Base-by-base conservation (phyloP, 805 yeast genomes). In the Teunomyces cretensis region DNA sequence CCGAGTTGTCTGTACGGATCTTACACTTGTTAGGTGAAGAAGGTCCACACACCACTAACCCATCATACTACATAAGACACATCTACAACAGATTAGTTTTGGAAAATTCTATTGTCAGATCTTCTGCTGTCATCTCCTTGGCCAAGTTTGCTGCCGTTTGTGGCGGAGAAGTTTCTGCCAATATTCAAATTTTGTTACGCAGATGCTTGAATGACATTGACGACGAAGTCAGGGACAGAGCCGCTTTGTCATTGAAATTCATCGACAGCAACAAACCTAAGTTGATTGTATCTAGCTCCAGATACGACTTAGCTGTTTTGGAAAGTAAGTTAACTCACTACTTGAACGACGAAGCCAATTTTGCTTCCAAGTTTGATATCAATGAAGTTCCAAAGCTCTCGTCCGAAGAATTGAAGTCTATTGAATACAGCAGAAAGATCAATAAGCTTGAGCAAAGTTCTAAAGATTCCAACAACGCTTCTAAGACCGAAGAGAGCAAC, bases 171-270 rank as follows among this genome's bases (percentile, higher is more conserved):
- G 79, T 91, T 50, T 72, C 79, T 44, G 75, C 77, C 50, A 85
- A 90, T 44, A 86, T 92, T 55, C 76, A 77, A 54, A 85, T 86
- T 48, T 76, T 94, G 56, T 78, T 94, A 55, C 76, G 77, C 48
- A 83, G 97, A 70, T 89, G 96, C 54, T 78, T 90, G 53, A 86
- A 80, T 53, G 99, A 92, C 66, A 79, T 76, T 37, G 97, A 92
- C 64, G 99, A 92, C 67, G 99, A 92, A 69, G 99, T 94, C 28
- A 88, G 99, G 74, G 99, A 92, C 64, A 84, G 99, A 64, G 97
- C 99, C 8, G 86, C 96, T 2, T 74, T 92, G 55, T 84, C 96
- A 1, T 76, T 92, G 60, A 78, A 81, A 52, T 80, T 90, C 49
- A 77, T 88, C 50, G 57, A 60, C 15, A 58, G 53, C 40, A 54